Conservation (phyloP, 768 basidiomycete species). For the Amanita molliuscula region DNA sequence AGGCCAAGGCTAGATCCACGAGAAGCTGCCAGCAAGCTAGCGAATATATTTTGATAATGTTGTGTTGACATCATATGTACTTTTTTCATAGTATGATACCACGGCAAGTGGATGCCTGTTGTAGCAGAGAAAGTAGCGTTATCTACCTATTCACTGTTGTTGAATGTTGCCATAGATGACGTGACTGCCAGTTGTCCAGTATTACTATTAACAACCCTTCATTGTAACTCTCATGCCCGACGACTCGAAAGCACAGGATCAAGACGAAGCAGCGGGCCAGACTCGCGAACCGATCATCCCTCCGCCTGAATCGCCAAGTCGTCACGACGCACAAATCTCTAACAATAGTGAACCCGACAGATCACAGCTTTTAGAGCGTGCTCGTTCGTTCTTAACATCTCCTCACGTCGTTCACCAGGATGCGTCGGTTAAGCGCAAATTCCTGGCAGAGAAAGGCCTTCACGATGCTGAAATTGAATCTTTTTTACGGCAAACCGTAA, state of each 20-base stretch:
- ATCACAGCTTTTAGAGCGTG: constrained; percentile 38
- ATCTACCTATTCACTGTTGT: too few relatives aligned
- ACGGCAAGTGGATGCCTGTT: not conserved
- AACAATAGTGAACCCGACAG: constrained; percentile 15
- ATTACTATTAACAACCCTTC: not conserved
- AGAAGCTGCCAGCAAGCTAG: constrained; percentile 82
- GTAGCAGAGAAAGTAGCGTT: not conserved
- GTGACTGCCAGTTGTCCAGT: too few relatives aligned
- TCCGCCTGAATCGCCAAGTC: not conserved
- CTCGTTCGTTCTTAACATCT: constrained; percentile 55
- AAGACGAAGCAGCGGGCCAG: not conserved
- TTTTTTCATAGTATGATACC: constrained; percentile 2
- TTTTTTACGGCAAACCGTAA: constrained; percentile 47
- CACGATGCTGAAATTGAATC: constrained; percentile 46
- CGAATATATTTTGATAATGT: constrained; percentile 65
- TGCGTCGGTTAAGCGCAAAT: constrained; percentile 41
- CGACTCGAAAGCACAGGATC: not conserved
- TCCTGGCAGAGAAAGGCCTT: constrained; percentile 65
- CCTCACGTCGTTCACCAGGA: constrained; percentile 57
- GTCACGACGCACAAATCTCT: not conserved
- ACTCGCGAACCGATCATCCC: not conserved
- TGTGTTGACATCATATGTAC: not conserved
- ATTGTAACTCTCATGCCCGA: not conserved
- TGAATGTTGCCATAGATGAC: too few relatives aligned
- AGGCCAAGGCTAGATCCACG: constrained; percentile 72